Evolutionary conservation across 2,329 filamentous ascomycete genomes (phyloP).

Genomic region (Botrytis fragariae): DNA sequence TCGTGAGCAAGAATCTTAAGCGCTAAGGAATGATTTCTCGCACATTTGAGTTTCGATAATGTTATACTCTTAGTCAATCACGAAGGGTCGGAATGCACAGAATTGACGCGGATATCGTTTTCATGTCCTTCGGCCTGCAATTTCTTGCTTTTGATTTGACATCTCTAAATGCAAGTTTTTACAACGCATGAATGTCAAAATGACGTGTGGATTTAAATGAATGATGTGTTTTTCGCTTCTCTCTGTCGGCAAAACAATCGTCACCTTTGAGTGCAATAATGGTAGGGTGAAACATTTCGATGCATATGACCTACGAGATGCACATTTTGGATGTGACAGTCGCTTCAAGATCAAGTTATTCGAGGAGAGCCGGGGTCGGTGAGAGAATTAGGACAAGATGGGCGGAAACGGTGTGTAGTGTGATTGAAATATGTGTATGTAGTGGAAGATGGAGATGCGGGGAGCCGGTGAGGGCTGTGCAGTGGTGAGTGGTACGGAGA

Average conservation of each 20-base stretch:
- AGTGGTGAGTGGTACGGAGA: neutral
- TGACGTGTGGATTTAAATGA: neutral
- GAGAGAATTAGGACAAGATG: neutral
- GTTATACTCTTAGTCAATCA: neutral
- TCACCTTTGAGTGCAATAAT: neutral
- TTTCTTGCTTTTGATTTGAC: neutral
- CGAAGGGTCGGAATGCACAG: neutral
- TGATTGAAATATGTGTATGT: neutral
- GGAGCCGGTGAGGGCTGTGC: neutral
- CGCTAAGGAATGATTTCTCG: neutral
- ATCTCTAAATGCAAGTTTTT: accelerated
- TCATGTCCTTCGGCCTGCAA: neutral
- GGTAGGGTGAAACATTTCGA: neutral
- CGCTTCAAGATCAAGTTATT: neutral
- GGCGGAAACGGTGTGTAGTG: neutral
- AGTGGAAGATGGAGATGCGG: neutral
- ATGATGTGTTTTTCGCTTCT: neutral
- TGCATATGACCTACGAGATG: neutral
- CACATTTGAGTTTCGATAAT: neutral
- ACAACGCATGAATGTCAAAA: neutral
- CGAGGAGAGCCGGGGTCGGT: neutral
- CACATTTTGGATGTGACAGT: neutral
- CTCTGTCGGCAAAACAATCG: neutral
- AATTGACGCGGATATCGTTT: neutral
- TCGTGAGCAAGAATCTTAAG: neutral